Evolutionary conservation across 495 filamentous ascomycete genomes (phyloP).

Genomic region (Sabuloglossum arenarium): DNA sequence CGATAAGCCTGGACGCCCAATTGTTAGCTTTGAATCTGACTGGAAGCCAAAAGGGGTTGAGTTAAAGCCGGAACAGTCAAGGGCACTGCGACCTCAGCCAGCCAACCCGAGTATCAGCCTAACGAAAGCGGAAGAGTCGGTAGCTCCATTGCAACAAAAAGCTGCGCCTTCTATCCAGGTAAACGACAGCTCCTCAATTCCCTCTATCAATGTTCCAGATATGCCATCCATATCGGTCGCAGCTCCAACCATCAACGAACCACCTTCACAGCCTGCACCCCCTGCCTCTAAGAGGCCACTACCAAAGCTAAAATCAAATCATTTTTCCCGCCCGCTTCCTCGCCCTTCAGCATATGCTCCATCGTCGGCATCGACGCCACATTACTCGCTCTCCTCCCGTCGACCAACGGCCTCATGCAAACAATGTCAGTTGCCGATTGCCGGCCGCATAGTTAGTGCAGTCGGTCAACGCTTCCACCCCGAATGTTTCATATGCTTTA

Average conservation of each 20-base stretch:
- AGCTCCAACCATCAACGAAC: constrained; percentile 18
- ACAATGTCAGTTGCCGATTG: constrained; percentile 62
- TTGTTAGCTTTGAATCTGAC: constrained; percentile 74
- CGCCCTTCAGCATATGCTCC: constrained; percentile 19
- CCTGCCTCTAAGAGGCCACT: constrained; percentile 19
- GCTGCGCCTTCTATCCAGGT: constrained; percentile 1
- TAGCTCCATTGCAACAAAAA: neutral
- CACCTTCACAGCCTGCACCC: constrained; percentile 16
- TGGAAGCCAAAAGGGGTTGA: constrained; percentile 43
- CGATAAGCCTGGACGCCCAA: constrained; percentile 63
- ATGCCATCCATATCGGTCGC: constrained; percentile 14
- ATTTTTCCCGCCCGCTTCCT: constrained; percentile 15
- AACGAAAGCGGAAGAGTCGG: constrained; percentile 10
- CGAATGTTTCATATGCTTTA: constrained; percentile 75
- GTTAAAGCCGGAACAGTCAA: constrained; percentile 2
- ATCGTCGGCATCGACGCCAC: constrained; percentile 15
- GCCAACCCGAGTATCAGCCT: constrained; percentile 1
- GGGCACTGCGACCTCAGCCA: constrained; percentile 8
- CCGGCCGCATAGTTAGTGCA: constrained; percentile 76
- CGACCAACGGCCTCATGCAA: constrained; percentile 64
- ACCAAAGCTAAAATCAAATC: constrained; percentile 15
- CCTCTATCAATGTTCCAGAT: constrained; percentile 41
- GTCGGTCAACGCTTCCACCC: constrained; percentile 71
- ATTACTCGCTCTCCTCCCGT: constrained; percentile 25
- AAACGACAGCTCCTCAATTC: constrained; percentile 21